These are phyloP conservation scores for Cladophialophora carrionii DNA, from an alignment of 2,329 filamentous ascomycete species.

Conservation along the genomic window DNA sequence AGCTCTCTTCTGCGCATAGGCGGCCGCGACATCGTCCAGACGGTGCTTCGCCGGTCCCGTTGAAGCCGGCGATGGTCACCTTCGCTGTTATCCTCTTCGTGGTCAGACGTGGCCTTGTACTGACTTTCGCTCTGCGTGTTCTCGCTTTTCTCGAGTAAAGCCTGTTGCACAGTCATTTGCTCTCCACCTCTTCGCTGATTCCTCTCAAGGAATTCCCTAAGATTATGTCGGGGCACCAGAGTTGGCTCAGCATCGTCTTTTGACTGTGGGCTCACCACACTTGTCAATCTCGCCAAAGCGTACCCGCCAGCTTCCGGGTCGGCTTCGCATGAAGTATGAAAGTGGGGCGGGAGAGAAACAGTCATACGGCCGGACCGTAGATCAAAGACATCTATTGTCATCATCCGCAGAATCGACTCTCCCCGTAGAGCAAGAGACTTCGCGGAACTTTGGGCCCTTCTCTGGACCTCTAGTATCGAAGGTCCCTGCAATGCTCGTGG, in stretches of 20 bases:
- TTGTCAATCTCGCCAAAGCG: constrained; percentile 31
- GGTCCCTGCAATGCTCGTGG: constrained; percentile 66
- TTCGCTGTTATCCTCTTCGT: neutral
- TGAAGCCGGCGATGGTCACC: neutral
- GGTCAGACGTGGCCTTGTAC: neutral
- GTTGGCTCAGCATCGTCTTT: constrained; percentile 26
- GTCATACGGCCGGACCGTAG: constrained; percentile 29
- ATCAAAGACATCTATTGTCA: constrained; percentile 25
- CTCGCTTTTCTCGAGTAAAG: constrained; percentile 15
- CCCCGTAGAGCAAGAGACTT: constrained; percentile 19
- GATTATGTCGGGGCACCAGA: constrained; percentile 21
- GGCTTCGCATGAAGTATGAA: constrained; percentile 16
- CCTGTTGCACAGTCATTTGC: constrained; percentile 23
- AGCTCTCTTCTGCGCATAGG: constrained; percentile 29
- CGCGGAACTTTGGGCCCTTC: constrained; percentile 15
- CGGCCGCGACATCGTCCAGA: constrained; percentile 29
- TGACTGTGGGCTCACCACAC: constrained; percentile 28
- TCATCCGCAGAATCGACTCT: constrained; percentile 11
- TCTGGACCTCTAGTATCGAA: constrained; percentile 27
- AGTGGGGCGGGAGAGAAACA: constrained; percentile 19
- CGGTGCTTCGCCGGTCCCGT: neutral
- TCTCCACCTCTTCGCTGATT: constrained; percentile 1
- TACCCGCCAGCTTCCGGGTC: constrained; percentile 25
- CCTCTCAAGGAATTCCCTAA: constrained; percentile 25
- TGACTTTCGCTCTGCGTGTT: neutral